Evolutionary conservation across 257 asterid species (phyloP), one percentile per base, ranked within the genome.

Genomic region (Fraxinus anomala): DNA sequence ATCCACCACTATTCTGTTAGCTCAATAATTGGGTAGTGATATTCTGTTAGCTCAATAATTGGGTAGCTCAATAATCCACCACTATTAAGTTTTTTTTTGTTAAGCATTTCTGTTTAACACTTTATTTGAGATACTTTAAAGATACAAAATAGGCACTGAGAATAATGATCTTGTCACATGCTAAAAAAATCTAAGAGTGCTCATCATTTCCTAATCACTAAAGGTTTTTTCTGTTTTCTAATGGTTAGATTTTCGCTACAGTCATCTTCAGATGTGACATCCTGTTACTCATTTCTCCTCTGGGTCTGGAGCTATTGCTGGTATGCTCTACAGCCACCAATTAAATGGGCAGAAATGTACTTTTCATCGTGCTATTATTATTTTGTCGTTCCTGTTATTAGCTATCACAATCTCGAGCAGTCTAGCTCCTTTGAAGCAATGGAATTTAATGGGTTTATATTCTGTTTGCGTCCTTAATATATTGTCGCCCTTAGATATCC

Each of bases 201-300:
- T 72, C 39, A 72, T 77, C 80, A 24, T 69, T 79, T 70, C 80
- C 68, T 82, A 51, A 68, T 80, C 78, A 80, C 82, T 80, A 69
- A 67, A 68, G 77, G 39, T 75, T 21, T 73, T 70, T 77, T 80
- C 76, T 81, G 34, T 79, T 82, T 88, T 86, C 83, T 69, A 72
- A 76, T 83, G 81, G 73, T 81, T 94, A 96, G 98, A 86, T 92
- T 82, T 88, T 88, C 82, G 97, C 97, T 49, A 93, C 97, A 31
- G 39, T 89, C 72, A 81, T 92, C 83, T 91, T 96, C 90, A 91
- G 98, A 92, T 96, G 99, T 56, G 99, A 96, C 86, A 86, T 93
- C 77, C 84, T 93, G 84, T 83, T 96, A 72, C 98, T 96, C 77
- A 79, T 88, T 80, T 75, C 91, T 70, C 98, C 99, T 71, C 75